phyloP scores from a whole-genome alignment of 2,329 filamentous ascomycete genomes.

The Nemania sp. region DNA sequence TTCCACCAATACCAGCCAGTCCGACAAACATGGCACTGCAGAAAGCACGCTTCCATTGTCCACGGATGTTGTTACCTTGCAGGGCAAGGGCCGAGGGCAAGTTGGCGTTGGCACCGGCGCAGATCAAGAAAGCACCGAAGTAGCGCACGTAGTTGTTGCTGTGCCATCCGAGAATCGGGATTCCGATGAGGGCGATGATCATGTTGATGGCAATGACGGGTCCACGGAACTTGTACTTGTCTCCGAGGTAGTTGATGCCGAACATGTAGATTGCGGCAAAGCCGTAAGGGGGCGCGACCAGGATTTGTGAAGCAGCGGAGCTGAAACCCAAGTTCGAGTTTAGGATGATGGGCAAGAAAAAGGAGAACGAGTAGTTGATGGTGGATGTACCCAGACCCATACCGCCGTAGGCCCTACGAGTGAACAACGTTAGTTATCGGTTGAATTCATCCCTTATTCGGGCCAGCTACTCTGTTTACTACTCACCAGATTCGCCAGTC shows the following conservation, averaged over 20 bases:
- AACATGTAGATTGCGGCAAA: conserved; percentile 75
- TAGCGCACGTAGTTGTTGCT: conserved; percentile 69
- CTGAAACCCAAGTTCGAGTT: conserved; percentile 71
- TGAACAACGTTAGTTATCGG: conserved; percentile 60
- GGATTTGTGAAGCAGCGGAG: conserved; percentile 73
- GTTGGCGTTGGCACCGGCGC: conserved; percentile 81
- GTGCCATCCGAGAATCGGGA: conserved; percentile 79
- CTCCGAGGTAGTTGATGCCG: conserved; percentile 70
- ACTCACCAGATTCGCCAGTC: conserved; percentile 60
- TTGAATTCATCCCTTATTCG: conserved; percentile 11
- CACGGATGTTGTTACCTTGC: conserved; percentile 88
- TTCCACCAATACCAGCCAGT: conserved; percentile 82
- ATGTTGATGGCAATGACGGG: conserved; percentile 75
- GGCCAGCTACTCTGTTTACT: background rate
- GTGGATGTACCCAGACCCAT: conserved; percentile 76
- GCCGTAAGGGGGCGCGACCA: conserved; percentile 76
- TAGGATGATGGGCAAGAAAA: conserved; percentile 85
- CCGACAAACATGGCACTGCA: conserved; percentile 81
- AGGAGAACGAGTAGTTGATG: conserved; percentile 80
- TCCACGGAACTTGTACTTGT: conserved; percentile 74
- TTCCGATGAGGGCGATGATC: conserved; percentile 73
- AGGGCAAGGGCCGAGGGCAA: conserved; percentile 80
- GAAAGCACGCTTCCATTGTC: conserved; percentile 89
- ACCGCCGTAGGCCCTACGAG: conserved; percentile 68
- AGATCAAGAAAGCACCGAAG: conserved; percentile 80